Evolutionary conservation across 352 stramenopile genomes (phyloP).

Genomic region (Globisporangium lucens): DNA sequence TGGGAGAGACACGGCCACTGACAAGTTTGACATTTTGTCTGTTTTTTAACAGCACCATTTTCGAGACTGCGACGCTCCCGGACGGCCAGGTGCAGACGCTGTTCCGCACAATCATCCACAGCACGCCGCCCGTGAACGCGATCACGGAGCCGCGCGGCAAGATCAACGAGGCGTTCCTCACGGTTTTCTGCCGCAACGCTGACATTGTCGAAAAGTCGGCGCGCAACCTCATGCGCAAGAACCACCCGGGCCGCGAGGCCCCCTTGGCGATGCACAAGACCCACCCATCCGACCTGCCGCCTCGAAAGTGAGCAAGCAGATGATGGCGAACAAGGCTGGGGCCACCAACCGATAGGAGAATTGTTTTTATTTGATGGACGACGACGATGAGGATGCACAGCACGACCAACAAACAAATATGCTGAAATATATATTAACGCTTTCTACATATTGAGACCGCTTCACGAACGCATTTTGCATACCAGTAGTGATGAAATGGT

Average conservation of each 20-base stretch:
- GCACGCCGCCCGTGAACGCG: slow-evolving; percentile 55
- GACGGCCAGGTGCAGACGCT: slow-evolving; percentile 53
- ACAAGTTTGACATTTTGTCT: background rate
- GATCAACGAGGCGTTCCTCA: slow-evolving; percentile 78
- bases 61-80: slow-evolving; percentile 51
- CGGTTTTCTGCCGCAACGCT: slow-evolving; percentile 70
- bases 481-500: background rate
- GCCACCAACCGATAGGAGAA: background rate
- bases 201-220: slow-evolving; percentile 69
- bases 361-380: slow-evolving; percentile 1
- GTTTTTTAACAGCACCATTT: slow-evolving; percentile 41
- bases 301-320: background rate
- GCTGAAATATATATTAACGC: slow-evolving; percentile 4
- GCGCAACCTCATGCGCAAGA: slow-evolving; percentile 55
- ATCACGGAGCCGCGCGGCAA: slow-evolving; percentile 66
- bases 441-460: background rate
- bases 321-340: no score
- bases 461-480: background rate
- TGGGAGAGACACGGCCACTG: background rate
- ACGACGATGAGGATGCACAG: background rate
- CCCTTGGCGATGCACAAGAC: background rate
- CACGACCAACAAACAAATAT: background rate
- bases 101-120: slow-evolving; percentile 69
- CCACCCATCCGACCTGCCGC: background rate
- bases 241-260: slow-evolving; percentile 34